Base-by-base conservation (phyloP, 441 rosid genomes). In the Pelargonium myrrhifolium region DNA sequence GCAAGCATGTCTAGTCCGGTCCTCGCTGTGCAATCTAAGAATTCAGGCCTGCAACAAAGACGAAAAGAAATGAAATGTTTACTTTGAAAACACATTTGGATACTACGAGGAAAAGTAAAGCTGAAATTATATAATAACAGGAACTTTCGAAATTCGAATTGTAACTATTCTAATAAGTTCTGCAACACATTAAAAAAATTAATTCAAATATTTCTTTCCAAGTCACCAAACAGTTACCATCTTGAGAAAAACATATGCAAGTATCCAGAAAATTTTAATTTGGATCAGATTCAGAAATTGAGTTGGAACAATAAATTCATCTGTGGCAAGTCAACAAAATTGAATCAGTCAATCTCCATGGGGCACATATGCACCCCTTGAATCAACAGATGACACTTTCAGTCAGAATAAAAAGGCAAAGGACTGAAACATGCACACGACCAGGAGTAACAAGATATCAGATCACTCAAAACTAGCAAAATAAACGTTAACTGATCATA, bases 1-100 rank as follows among this genome's bases (percentile, higher is more conserved):
- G 95, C 89, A 69, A 93, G 89, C 99, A 91, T 93, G 80, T 89
- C 99, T 56, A 93, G 77, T 66, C 95, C 88, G 58, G 99, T 93
- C 78, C 99, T 87, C 31, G 99, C 97, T 4, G 97, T 93, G 84
- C 97, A 93, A 80, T 93, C 96, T 73, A 93, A 79, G 75, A 86
- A 85, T 75, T 88, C 93, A 45, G 99, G 99, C 86, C 99, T 91
- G 87, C 65, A 83, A 62, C 40, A 62, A 35, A 42, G 2, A 12
- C 21, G 4, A 1, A n/a, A 14, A 66, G 15, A 65, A 45, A 65
- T 65, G 9, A 39, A 60, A 26, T 35, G 60, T 31, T 20, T 65
- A 21, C 59, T 53, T 53, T 9, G 59, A 7, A 53, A 53, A 53
- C 45, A 40, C 1, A 10, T 40, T 40, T 40, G 45, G 45, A 40